Evolutionary conservation across 23 red algal genomes (phyloP), one percentile per base, ranked within the genome.

Genomic region (Chondrus crispus): DNA sequence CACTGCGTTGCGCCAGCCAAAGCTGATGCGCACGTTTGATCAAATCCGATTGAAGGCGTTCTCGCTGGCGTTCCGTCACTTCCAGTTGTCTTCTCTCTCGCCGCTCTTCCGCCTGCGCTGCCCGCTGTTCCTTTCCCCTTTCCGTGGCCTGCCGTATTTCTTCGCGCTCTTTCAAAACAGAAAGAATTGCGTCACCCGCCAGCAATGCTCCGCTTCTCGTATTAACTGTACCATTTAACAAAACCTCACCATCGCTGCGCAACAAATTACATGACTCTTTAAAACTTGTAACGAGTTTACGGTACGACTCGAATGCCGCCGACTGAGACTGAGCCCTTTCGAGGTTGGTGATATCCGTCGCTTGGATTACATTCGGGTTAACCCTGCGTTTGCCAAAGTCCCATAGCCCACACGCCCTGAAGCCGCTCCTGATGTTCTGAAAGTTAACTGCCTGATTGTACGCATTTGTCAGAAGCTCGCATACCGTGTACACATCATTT

Each of bases 401-500:
- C 37, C 30, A 75, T 7, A 75, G 12, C 70, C 24, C 70, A 35
- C 70, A 75, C 4, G 70, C 70, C 14, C 13, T 35, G 35, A 75
- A 75, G 4, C 35, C 70, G 24, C 70, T 75, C 5, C n/a, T 75
- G 24, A 75, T 75, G 37, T 75, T 75, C 37, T 20, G 20, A 20
- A 55, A 55, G 5, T 37, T 75, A 35, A 75, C 7, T 7, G 70
- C 24, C 28, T 22, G 28, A 42, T 75, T 75, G 32, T 75, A 75
- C 10, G 70, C n/a, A 46, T 18, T 5, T 19, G 70, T 75, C 7
- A 75, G 32, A 18, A 33, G 36, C 37, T 75, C 37, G 24, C 70
- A 75, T 33, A 75, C 6, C 4, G 70, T 75, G 35, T 75, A 75
- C 13, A 75, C 70, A 41, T 75, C 70, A 42, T 75, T 75, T 44